phyloP scores from a whole-genome alignment of 1,139 yeast genomes.

The Tardiomyces depauwii region DNA sequence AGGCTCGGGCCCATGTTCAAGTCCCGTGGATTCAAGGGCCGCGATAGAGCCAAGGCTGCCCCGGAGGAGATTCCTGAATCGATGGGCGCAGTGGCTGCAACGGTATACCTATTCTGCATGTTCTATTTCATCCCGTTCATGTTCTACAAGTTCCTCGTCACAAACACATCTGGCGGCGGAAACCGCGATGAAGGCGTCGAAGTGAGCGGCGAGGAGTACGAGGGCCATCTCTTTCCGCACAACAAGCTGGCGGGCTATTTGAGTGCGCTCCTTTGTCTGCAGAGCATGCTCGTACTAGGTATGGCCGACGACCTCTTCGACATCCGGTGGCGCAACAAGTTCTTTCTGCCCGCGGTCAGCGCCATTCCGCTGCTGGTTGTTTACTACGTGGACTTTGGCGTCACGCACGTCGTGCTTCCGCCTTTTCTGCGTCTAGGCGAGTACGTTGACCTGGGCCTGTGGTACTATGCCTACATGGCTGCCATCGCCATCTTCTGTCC shows the following conservation, averaged over 20 bases:
- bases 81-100: slow-evolving; percentile 80
- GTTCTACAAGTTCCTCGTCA: slow-evolving; percentile 68
- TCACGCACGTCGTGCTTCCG: slow-evolving; percentile 84
- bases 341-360: slow-evolving; percentile 89
- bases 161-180: slow-evolving; percentile 46
- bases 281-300: slow-evolving; percentile 77
- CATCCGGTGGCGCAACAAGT: slow-evolving; percentile 94
- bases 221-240: slow-evolving; percentile 54
- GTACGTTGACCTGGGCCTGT: slow-evolving; percentile 61
- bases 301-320: slow-evolving; percentile 92
- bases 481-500: slow-evolving; percentile 90
- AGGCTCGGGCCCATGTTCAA: slow-evolving; percentile 54
- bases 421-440: slow-evolving; percentile 39
- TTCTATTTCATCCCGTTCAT: slow-evolving; percentile 80
- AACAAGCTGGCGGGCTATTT: slow-evolving; percentile 76
- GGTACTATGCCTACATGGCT: slow-evolving; percentile 84
- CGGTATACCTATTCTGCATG: slow-evolving; percentile 71
- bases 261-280: slow-evolving; percentile 73
- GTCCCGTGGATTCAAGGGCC: slow-evolving; percentile 71
- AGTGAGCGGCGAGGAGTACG: slow-evolving; percentile 4
- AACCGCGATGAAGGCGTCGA: slow-evolving; percentile 33
- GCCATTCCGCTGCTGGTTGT: slow-evolving; percentile 84
- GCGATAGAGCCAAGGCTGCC: slow-evolving; percentile 64
- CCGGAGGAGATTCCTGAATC: slow-evolving; percentile 77
- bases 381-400: slow-evolving; percentile 89